Evolutionary conservation across 306 rosid genomes (phyloP), one percentile per base, ranked within the genome.

Genomic region (Alnus rubra): DNA sequence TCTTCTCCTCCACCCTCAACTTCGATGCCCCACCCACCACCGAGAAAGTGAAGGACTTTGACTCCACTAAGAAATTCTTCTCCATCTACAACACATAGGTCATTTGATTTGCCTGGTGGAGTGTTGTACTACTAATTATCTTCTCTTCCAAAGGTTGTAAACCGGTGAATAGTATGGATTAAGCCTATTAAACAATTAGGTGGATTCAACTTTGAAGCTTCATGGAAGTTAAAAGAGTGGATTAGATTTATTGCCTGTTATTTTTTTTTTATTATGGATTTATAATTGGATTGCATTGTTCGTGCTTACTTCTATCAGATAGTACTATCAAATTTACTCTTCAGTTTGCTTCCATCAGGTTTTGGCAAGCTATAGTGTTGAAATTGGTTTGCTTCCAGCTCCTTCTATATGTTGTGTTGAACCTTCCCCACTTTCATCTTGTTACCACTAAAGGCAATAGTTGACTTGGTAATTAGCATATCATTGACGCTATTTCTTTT

Each of bases 391-490:
- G 35, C 4, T 59, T n/a, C 16, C 33, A 59, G 65, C 65, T 59
- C 65, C 28, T 59, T 59, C 50, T 65, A 2, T 51, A 18, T 23
- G 16, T 42, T 33, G 59, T 69, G 69, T 23, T 70, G 65, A 67
- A 58, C 60, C 39, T 75, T 63, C 71, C 44, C 69, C 70, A 23
- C 55, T 82, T 79, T 76, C 72, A 48, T 44, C 51, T 76, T 69
- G 52, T 76, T 84, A 55, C 30, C 62, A 48, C 28, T 77, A 73
- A 81, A 74, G 62, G 45, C 68, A 62, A 69, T 63, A 72, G 16
- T 68, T 81, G 60, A 49, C 7, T 78, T 80, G 9, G 12, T n/a
- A 50, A 13, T 78, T 82, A 78, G 55, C 74, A 71, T 72, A 51
- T 4, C 51, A 55, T 70, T 68, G 56, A 71, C 28, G 58, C 19